Percentiles rank a stretch among this genome's conserved stretches.
Evolutionary conservation across 2,329 filamentous ascomycete species (phyloP).

Genomic region (Rhexocercosporidium sp.): DNA sequence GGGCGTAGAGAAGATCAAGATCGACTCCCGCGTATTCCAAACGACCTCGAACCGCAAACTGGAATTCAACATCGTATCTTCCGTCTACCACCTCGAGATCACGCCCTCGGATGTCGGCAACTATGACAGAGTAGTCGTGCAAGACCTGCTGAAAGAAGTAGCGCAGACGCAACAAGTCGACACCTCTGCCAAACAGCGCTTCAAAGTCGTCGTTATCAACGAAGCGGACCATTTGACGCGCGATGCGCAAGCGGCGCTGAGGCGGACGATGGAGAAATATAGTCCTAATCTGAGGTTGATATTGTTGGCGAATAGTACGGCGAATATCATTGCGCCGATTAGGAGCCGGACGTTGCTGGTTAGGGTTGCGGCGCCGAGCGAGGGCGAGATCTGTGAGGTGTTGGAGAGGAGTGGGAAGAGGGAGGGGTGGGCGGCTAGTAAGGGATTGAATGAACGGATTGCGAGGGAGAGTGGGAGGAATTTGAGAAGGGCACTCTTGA

Average conservation of each 20-base stretch:
- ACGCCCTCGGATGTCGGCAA: constrained; percentile 96
- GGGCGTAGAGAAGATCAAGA: constrained; percentile 99
- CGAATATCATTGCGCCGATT: constrained; percentile 99
- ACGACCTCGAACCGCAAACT: constrained; percentile 95
- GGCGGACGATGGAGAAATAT: constrained; percentile 99
- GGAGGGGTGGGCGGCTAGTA: constrained; percentile 81
- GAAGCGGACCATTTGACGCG: constrained; percentile 93
- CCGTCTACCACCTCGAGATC: constrained; percentile 97
- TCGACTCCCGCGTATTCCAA: constrained; percentile 95
- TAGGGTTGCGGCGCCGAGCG: constrained; percentile 85
- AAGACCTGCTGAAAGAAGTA: constrained; percentile 95
- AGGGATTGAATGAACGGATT: constrained; percentile 80
- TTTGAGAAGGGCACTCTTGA: constrained; percentile 84
- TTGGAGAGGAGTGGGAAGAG: constrained; percentile 73
- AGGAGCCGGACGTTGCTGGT: constrained; percentile 89
- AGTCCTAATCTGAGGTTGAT: constrained; percentile 93
- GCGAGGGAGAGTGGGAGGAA: constrained; percentile 91
- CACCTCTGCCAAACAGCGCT: constrained; percentile 83
- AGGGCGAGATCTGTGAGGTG: constrained; percentile 82
- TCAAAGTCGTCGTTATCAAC: constrained; percentile 99
- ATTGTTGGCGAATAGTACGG: constrained; percentile 91
- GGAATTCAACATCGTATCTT: constrained; percentile 98
- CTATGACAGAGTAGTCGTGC: constrained; percentile 94
- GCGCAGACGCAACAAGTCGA: constrained; percentile 99
- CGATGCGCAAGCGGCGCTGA: constrained; percentile 92